These are phyloP conservation scores for Pseudocercospora pini-densiflorae DNA, from an alignment of 2,329 filamentous ascomycete species.

Conservation along the genomic window DNA sequence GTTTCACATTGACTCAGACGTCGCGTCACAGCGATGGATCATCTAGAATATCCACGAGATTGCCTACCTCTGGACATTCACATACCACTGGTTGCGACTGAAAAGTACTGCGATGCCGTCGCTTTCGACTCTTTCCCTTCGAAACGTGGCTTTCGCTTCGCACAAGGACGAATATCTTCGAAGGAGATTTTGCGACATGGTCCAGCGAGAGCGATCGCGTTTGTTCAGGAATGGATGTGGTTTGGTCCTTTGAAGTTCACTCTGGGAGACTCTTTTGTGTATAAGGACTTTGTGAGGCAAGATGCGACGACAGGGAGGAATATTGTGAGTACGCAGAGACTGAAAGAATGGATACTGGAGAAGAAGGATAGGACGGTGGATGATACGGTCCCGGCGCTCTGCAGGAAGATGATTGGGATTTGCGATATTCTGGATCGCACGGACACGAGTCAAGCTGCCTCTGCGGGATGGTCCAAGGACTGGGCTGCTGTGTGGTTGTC, in stretches of 20 bases:
- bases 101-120: background rate
- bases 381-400: background rate
- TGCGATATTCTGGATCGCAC: conserved; percentile 1
- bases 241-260: background rate
- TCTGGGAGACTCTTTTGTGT: background rate
- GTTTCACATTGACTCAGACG: background rate
- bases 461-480: background rate
- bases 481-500: conserved; percentile 5
- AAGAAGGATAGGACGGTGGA: background rate
- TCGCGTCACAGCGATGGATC: background rate
- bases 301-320: background rate
- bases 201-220: background rate
- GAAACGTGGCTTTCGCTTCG: background rate
- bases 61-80: background rate
- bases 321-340: background rate
- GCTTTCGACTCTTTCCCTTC: background rate
- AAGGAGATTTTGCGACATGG: background rate
- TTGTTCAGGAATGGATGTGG: conserved; percentile 4
- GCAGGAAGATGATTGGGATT: conserved; percentile 5
- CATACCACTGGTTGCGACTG: background rate
- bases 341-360: background rate
- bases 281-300: background rate
- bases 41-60: background rate
- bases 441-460: background rate
- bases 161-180: background rate